Evolutionary conservation across 352 stramenopile species (phyloP).

Genomic region (Globisporangium nunn): DNA sequence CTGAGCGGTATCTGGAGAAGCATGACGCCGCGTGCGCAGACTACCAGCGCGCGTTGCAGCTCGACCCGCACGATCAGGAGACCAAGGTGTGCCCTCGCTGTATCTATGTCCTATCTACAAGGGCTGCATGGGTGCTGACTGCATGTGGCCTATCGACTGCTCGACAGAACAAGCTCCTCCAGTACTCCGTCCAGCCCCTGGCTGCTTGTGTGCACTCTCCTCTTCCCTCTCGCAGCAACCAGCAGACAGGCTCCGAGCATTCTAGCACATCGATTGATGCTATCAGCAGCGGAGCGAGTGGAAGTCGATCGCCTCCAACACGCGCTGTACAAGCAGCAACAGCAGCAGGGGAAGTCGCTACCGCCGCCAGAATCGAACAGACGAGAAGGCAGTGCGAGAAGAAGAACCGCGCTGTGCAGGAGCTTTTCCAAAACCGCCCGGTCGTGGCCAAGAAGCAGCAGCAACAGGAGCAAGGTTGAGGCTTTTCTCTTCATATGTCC

Average conservation of each 20-base stretch:
- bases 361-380: slow-evolving; percentile 16
- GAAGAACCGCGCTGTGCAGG: slow-evolving; percentile 49
- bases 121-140: not conserved
- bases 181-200: slow-evolving; percentile 31
- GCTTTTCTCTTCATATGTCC: slow-evolving; percentile 39
- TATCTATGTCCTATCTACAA: not conserved
- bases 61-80: slow-evolving; percentile 57
- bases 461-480: not conserved
- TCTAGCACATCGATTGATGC: not conserved
- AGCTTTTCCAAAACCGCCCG: slow-evolving; percentile 45
- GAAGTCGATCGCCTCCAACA: not conserved
- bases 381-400: slow-evolving; percentile 39
- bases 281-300: slow-evolving; percentile 2
- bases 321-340: not conserved
- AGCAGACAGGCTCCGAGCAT: slow-evolving; percentile 6
- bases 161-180: slow-evolving; percentile 45
- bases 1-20: slow-evolving; percentile 66
- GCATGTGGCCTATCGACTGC: too few species aligned
- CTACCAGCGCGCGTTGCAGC: slow-evolving; percentile 38
- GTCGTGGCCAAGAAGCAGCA: slow-evolving; percentile 13
- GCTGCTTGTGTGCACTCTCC: not conserved
- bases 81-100: slow-evolving; percentile 25
- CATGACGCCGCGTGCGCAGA: slow-evolving; percentile 43
- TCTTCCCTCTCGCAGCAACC: slow-evolving; percentile 7
- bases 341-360: too few species aligned